A percentile compares a stretch with the other conserved stretches of the same genome.
Conservation (phyloP, 2,329 filamentous ascomycete genomes). For the Apiospora kogelbergensis region DNA sequence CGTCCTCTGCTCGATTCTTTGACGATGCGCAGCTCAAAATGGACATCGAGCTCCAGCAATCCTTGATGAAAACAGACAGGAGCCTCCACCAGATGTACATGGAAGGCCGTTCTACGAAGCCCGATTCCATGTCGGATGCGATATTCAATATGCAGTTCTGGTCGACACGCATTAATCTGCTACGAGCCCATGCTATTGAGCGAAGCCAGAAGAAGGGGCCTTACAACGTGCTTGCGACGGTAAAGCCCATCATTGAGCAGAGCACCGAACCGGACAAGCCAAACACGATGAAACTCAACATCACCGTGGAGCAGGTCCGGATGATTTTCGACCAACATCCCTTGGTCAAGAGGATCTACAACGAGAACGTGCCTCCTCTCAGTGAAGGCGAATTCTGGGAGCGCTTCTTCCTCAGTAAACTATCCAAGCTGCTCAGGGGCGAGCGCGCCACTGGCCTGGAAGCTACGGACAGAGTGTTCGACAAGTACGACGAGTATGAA, state of each 20-base stretch:
- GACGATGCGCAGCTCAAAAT: slow-evolving; percentile 76
- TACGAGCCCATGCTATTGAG: slow-evolving; percentile 90
- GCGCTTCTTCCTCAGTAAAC: slow-evolving; percentile 85
- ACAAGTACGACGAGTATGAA: slow-evolving; percentile 78
- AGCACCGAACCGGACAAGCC: slow-evolving; percentile 29
- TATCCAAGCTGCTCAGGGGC: slow-evolving; percentile 89
- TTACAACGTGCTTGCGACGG: slow-evolving; percentile 89
- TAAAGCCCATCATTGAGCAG: slow-evolving; percentile 74
- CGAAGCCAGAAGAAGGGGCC: slow-evolving; percentile 81
- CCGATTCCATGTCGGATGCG: slow-evolving; percentile 74
- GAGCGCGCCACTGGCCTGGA: slow-evolving; percentile 82
- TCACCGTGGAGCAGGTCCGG: slow-evolving; percentile 89
- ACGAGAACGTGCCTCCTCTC: slow-evolving; percentile 85
- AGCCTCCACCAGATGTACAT: slow-evolving; percentile 80
- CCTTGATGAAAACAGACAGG: slow-evolving; percentile 78
- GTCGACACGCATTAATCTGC: slow-evolving; percentile 81
- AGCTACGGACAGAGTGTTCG: slow-evolving; percentile 74
- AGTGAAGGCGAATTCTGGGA: slow-evolving; percentile 86
- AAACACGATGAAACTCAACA: slow-evolving; percentile 74
- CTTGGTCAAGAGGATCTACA: slow-evolving; percentile 84
- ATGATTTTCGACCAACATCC: slow-evolving; percentile 93
- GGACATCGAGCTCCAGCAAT: slow-evolving; percentile 83
- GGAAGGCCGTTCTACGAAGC: slow-evolving; percentile 80
- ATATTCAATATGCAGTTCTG: slow-evolving; percentile 94
- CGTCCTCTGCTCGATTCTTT: slow-evolving; percentile 66